These are phyloP conservation scores for Alternaria triticina DNA, from an alignment of 2,329 filamentous ascomycete species.

Conservation along the genomic window DNA sequence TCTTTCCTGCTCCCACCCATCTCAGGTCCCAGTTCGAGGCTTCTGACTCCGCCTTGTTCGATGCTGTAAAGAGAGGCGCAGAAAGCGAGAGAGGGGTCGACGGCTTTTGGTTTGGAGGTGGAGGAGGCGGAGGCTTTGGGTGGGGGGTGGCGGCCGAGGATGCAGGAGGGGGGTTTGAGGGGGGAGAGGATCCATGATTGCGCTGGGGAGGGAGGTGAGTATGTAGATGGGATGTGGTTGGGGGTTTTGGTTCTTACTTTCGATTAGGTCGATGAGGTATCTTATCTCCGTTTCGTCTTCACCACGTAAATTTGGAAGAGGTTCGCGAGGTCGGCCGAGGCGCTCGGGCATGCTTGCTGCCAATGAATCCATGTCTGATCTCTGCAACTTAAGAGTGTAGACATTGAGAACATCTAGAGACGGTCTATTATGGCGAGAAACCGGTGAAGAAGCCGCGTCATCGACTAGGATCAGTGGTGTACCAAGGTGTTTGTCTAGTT, in stretches of 20 bases:
- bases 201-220: neutral
- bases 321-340: neutral
- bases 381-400: neutral
- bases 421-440: neutral
- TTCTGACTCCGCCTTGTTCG: slow-evolving; percentile 11
- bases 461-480: neutral
- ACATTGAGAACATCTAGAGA: neutral
- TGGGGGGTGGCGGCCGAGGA: slow-evolving; percentile 22
- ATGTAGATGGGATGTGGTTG: neutral
- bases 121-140: neutral
- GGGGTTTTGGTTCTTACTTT: slow-evolving; percentile 13
- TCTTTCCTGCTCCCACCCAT: slow-evolving; percentile 17
- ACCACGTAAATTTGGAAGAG: slow-evolving; percentile 21
- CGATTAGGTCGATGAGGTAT: slow-evolving; percentile 20
- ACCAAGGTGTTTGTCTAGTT: neutral
- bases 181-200: slow-evolving; percentile 19
- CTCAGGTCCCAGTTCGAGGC: slow-evolving; percentile 24
- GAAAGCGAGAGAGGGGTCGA: slow-evolving; percentile 6
- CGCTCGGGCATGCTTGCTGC: neutral
- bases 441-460: neutral
- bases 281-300: slow-evolving; percentile 28
- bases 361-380: neutral
- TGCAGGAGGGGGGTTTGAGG: slow-evolving; percentile 11
- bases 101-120: neutral
- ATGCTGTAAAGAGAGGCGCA: slow-evolving; percentile 24